Evolutionary conservation across 2,329 filamentous ascomycete species (phyloP).

Genomic region (Huntiella savannae): DNA sequence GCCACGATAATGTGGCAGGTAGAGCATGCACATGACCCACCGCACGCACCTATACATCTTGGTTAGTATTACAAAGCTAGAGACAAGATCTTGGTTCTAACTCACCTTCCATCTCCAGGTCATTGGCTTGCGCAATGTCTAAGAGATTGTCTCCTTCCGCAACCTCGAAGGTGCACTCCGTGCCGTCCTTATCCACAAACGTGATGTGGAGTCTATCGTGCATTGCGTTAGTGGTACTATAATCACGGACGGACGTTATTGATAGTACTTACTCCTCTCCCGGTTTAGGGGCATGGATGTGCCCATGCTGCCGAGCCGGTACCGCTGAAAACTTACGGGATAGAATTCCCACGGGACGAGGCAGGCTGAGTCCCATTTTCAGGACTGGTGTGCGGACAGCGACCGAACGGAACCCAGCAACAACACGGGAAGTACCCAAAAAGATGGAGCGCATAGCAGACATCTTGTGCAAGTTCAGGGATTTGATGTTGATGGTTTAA

Average conservation of each 20-base stretch:
- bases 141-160: constrained; percentile 78
- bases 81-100: constrained; percentile 5
- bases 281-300: constrained; percentile 65
- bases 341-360: too few species aligned
- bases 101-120: constrained; percentile 86
- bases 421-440: constrained; percentile 2
- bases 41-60: constrained; percentile 48
- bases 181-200: constrained; percentile 80
- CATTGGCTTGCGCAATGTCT: constrained; percentile 84
- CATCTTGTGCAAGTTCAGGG: constrained; percentile 2
- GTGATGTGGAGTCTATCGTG: constrained; percentile 57
- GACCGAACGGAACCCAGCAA: constrained; percentile 8
- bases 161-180: constrained; percentile 59
- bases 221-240: neutral
- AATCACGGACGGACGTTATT: neutral
- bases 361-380: too few species aligned
- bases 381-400: constrained; percentile 13
- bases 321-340: too few species aligned
- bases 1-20: constrained; percentile 81
- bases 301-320: constrained; percentile 40
- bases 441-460: constrained; percentile 4
- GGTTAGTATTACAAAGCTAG: neutral
- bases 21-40: constrained; percentile 81
- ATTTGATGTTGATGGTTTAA: too few species aligned
- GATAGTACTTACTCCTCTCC: constrained; percentile 64